Conservation (phyloP, 306 rosid species). For the Ziziphus jujuba region DNA sequence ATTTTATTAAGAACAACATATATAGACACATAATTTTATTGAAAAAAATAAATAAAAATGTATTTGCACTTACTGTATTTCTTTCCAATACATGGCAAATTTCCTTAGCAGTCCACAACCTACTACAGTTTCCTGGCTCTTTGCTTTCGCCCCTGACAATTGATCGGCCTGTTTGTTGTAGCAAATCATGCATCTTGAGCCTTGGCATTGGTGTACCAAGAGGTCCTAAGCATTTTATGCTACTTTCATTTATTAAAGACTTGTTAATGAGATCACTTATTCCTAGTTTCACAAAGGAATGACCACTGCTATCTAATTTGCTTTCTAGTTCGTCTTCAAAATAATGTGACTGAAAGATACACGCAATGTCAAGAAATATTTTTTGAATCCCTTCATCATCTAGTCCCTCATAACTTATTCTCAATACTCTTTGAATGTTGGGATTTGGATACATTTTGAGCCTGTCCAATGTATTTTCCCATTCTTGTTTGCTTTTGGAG, state of each 20-base stretch:
- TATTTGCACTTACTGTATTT: conserved; percentile 1
- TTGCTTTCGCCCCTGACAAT: conserved; percentile 26
- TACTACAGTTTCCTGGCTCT: neutral
- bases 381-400: conserved; percentile 17
- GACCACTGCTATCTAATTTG: conserved; percentile 7
- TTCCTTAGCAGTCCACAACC: conserved; percentile 23
- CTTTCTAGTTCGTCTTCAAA: conserved; percentile 1
- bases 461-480: neutral
- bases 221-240: neutral
- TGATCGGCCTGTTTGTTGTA: conserved; percentile 26
- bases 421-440: neutral
- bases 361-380: conserved; percentile 28
- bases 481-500: neutral
- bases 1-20: neutral
- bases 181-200: conserved; percentile 18
- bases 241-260: conserved; percentile 32
- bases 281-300: conserved; percentile 21
- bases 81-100: conserved; percentile 22
- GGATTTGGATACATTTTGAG: neutral
- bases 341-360: conserved; percentile 35
- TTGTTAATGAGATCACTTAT: conserved; percentile 36
- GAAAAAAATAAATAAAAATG: neutral
- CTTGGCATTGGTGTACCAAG: too few relatives aligned
- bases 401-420: conserved; percentile 26
- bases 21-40: neutral